These are phyloP conservation scores for Cunninghamia lanceolata DNA, from an alignment of 75 land plant genomes.

Conservation along the genomic window DNA sequence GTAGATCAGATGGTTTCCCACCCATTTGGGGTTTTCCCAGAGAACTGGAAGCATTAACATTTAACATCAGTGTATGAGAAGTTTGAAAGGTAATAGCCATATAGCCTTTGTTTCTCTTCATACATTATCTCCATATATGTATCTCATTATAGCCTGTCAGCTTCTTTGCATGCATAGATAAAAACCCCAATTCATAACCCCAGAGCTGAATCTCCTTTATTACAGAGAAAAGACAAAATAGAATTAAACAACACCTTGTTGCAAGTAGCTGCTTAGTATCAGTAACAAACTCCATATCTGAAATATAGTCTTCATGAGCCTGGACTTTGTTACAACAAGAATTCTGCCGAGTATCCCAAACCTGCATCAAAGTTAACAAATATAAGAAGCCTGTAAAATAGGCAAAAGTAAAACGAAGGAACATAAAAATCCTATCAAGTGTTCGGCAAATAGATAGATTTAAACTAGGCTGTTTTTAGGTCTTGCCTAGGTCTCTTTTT, in stretches of 20 bases:
- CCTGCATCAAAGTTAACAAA: slow-evolving; percentile 29
- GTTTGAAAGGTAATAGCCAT: background rate
- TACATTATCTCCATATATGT: background rate
- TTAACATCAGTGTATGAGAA: background rate
- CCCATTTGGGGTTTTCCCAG: background rate
- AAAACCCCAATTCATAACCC: background rate
- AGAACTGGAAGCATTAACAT: background rate
- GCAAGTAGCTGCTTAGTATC: slow-evolving; percentile 63
- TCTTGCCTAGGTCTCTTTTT: background rate
- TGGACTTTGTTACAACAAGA: slow-evolving; percentile 67
- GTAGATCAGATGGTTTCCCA: background rate
- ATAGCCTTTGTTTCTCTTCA: background rate
- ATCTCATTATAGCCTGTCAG: background rate
- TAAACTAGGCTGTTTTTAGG: background rate
- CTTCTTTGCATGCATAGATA: background rate
- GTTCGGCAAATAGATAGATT: background rate
- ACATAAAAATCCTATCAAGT: background rate
- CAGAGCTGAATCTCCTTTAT: background rate
- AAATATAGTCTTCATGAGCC: slow-evolving; percentile 87
- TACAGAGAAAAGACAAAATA: slow-evolving; percentile 7
- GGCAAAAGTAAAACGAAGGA: background rate
- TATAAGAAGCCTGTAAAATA: background rate
- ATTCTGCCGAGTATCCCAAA: slow-evolving; percentile 96
- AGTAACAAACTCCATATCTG: slow-evolving; percentile 83
- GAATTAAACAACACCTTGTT: slow-evolving; percentile 45